phyloP scores from a whole-genome alignment of 306 rosid species.

The Boehmeria nivea region DNA sequence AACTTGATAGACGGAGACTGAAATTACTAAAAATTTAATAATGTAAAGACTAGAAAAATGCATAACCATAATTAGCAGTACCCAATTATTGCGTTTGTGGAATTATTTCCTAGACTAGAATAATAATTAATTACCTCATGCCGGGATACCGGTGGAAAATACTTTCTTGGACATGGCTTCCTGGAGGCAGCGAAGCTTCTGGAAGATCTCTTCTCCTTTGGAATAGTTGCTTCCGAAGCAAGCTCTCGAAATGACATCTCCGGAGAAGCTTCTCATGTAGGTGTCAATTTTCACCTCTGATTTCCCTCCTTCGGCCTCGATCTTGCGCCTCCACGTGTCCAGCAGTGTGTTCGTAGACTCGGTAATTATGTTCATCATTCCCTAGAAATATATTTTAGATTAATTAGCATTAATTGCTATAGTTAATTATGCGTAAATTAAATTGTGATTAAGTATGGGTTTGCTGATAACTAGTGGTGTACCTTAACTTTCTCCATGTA shows the following conservation, averaged over 20 bases:
- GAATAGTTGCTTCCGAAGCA: slow-evolving; percentile 18
- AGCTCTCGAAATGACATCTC: slow-evolving; percentile 24
- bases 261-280: slow-evolving; percentile 2
- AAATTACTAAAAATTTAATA: too few species aligned
- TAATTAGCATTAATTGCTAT: too few species aligned
- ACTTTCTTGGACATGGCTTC: slow-evolving; percentile 5
- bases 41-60: too few species aligned
- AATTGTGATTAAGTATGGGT: too few species aligned
- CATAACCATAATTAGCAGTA: too few species aligned
- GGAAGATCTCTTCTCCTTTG: slow-evolving; percentile 16
- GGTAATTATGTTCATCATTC: too few species aligned
- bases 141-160: too few species aligned
- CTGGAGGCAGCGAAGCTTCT: slow-evolving; percentile 12
- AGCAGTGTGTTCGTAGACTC: background rate
- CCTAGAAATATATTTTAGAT: too few species aligned
- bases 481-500: slow-evolving; percentile 47
- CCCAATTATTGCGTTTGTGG: too few species aligned
- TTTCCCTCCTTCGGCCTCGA: background rate
- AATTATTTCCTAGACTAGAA: slow-evolving; percentile 27
- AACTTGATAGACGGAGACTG: too few species aligned
- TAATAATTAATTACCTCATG: slow-evolving; percentile 20
- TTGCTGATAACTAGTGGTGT: background rate
- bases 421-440: too few species aligned
- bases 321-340: slow-evolving; percentile 11
- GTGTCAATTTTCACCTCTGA: background rate